A percentile compares a stretch with the other conserved stretches of the same genome.
These are phyloP conservation scores for Linaria vulgaris DNA, from an alignment of 257 asterid species.

Conservation along the genomic window DNA sequence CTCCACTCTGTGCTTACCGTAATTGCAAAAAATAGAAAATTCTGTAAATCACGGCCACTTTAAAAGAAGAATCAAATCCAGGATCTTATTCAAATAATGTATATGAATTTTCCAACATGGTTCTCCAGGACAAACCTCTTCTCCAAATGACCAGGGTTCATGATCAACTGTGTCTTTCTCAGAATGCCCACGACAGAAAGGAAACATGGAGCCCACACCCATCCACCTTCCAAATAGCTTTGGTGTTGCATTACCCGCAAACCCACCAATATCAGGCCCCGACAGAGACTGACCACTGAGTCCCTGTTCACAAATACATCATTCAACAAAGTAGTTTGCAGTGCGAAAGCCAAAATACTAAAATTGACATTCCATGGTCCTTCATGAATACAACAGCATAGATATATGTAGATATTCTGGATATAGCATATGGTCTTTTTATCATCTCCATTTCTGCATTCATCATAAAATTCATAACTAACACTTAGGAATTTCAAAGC, in stretches of 20 bases:
- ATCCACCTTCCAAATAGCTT: constrained; percentile 97
- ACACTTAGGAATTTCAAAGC: too few relatives aligned
- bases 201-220: constrained; percentile 93
- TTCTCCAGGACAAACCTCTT: constrained; percentile 58
- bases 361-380: too few relatives aligned
- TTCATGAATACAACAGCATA: too few relatives aligned
- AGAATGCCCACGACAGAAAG: constrained; percentile 97
- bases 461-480: too few relatives aligned
- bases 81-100: constrained; percentile 3
- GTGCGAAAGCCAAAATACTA: neutral
- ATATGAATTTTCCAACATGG: neutral
- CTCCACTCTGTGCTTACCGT: neutral
- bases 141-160: constrained; percentile 98
- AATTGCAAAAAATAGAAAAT: neutral
- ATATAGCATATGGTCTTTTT: too few relatives aligned
- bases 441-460: too few relatives aligned
- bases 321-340: constrained; percentile 19
- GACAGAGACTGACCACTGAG: constrained; percentile 92
- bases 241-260: constrained; percentile 94
- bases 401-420: too few relatives aligned
- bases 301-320: constrained; percentile 52
- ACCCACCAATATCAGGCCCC: constrained; percentile 98
- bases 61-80: constrained; percentile 6
- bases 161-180: constrained; percentile 75
- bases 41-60: constrained; percentile 1